These are phyloP conservation scores for Epichloe elymi DNA, from an alignment of 2,329 filamentous ascomycete species.

Conservation along the genomic window DNA sequence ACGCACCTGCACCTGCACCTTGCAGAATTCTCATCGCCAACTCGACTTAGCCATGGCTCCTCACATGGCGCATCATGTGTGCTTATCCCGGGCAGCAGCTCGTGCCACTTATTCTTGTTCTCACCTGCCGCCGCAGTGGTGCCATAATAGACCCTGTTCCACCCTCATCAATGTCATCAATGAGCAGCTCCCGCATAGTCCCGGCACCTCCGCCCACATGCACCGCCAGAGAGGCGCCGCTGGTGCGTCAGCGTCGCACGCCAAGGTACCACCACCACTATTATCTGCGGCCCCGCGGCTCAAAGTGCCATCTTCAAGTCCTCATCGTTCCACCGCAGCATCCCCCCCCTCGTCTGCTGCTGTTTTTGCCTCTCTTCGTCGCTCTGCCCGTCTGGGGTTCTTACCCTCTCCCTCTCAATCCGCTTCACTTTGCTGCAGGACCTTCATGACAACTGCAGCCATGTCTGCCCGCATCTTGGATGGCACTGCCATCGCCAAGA, in stretches of 20 bases:
- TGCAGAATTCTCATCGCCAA: no score
- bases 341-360: not conserved
- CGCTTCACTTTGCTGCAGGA: conserved; percentile 10
- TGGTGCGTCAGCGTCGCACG: not conserved
- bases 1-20: no score
- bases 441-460: conserved; percentile 36
- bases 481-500: conserved; percentile 87
- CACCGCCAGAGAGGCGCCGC: not conserved
- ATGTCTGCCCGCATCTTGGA: conserved; percentile 92
- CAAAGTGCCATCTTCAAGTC: not conserved
- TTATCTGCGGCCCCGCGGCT: not conserved
- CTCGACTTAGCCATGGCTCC: conserved; percentile 1
- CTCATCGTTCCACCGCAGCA: not conserved
- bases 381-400: not conserved
- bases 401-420: not conserved
- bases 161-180: no score
- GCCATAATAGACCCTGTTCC: no score
- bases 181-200: no score
- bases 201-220: no score
- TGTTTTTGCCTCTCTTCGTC: not conserved
- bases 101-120: no score
- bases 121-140: no score
- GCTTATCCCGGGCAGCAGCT: not conserved
- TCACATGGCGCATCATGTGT: conserved; percentile 1
- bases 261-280: no score